Percentiles rank a stretch among this genome's conserved stretches.
phyloP scores from a whole-genome alignment of 2,329 filamentous ascomycete species.

The Paraphoma chrysanthemicola region DNA sequence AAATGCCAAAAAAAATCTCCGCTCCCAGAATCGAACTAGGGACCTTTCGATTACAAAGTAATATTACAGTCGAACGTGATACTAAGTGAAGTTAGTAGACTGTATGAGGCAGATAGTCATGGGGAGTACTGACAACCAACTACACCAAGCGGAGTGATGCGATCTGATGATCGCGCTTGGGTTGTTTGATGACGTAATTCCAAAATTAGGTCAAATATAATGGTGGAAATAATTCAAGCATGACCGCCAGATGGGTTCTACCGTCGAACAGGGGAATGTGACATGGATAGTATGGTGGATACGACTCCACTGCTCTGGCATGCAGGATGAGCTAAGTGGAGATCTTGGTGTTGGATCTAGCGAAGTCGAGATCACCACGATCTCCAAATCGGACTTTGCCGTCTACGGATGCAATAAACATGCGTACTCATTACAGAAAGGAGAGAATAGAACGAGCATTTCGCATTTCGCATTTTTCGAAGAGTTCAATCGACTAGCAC shows the following conservation, averaged over 20 bases:
- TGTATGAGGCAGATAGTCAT: background rate
- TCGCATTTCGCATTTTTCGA: background rate
- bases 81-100: background rate
- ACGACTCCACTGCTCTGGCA: background rate
- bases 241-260: too few species aligned
- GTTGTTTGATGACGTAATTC: background rate
- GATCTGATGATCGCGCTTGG: background rate
- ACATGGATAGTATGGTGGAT: too few species aligned
- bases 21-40: constrained; percentile 1
- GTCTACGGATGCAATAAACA: too few species aligned
- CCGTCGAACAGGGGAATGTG: too few species aligned
- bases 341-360: background rate
- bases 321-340: background rate
- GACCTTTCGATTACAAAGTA: constrained; percentile 1
- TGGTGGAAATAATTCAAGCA: background rate
- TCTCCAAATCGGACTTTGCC: too few species aligned
- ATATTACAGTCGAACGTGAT: constrained; percentile 3
- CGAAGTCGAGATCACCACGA: background rate
- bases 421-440: background rate
- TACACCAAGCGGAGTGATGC: constrained; percentile 1
- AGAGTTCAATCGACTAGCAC: background rate
- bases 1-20: background rate
- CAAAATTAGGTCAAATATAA: background rate
- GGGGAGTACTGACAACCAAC: constrained; percentile 1
- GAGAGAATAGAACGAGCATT: background rate